A percentile compares a stretch with the other conserved stretches of the same genome.
Conservation (phyloP, 1,284 basidiomycete genomes). For the Rhodotorula sp. region DNA sequence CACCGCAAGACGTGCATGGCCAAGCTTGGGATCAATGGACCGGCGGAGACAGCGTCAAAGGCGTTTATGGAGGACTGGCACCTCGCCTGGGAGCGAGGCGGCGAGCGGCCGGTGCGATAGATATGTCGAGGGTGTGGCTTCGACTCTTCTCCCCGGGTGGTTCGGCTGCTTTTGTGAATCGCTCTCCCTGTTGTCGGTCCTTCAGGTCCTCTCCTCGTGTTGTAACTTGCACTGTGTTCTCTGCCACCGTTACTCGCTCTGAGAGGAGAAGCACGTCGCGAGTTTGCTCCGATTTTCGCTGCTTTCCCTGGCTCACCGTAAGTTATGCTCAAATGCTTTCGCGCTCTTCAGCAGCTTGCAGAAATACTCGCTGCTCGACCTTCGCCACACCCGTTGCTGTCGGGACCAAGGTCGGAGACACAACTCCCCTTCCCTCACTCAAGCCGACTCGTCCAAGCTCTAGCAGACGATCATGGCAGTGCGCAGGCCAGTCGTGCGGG, state of each 20-base stretch:
- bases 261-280: too few species aligned
- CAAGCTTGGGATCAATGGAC: not conserved
- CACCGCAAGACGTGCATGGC: not conserved
- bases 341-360: too few species aligned
- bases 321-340: too few species aligned
- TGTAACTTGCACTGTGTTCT: not conserved
- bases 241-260: not conserved
- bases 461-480: constrained; percentile 2
- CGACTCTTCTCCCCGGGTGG: too few species aligned
- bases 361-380: not conserved
- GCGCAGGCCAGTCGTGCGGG: constrained; percentile 21
- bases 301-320: too few species aligned
- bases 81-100: not conserved
- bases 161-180: too few species aligned
- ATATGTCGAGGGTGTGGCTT: too few species aligned
- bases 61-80: not conserved
- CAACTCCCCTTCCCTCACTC: not conserved
- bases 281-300: too few species aligned
- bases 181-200: not conserved
- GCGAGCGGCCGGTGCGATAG: not conserved
- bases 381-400: too few species aligned
- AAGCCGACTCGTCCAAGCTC: too few species aligned
- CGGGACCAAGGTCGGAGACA: too few species aligned
- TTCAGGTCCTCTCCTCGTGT: not conserved
- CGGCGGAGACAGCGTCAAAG: not conserved